These are phyloP conservation scores for Fusarium foetens DNA, from an alignment of 2,329 filamentous ascomycete genomes.

Conservation along the genomic window DNA sequence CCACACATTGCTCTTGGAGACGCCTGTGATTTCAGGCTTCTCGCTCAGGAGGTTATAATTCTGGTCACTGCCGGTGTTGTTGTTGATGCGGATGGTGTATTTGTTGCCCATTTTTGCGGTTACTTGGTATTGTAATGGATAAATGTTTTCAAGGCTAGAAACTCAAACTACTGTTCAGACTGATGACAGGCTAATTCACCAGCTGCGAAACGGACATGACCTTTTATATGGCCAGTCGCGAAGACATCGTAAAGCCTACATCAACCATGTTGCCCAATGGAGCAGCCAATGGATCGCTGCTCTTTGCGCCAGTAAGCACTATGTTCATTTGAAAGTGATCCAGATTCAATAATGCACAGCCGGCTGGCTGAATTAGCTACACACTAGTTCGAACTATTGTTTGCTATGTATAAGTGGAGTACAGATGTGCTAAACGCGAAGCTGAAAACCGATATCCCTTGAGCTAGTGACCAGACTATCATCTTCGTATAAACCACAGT, in stretches of 20 bases:
- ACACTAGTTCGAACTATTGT: background rate
- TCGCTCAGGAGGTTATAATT: background rate
- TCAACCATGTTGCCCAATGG: no score
- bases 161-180: no score
- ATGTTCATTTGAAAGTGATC: background rate
- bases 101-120: background rate
- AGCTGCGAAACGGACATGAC: background rate
- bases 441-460: background rate
- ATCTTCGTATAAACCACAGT: accelerated
- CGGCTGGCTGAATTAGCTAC: background rate
- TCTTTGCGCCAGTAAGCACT: no score
- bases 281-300: no score
- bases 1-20: background rate
- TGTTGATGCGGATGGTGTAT: background rate
- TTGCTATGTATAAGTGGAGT: no score
- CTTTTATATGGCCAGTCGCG: background rate
- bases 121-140: background rate
- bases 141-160: no score
- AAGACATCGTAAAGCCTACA: no score
- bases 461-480: background rate
- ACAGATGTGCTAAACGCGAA: accelerated
- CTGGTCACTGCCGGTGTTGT: background rate
- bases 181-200: no score
- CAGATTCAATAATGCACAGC: background rate
- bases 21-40: background rate